These are phyloP conservation scores for Cornus kousa DNA, from an alignment of 148 eudicot species.

Conservation along the genomic window DNA sequence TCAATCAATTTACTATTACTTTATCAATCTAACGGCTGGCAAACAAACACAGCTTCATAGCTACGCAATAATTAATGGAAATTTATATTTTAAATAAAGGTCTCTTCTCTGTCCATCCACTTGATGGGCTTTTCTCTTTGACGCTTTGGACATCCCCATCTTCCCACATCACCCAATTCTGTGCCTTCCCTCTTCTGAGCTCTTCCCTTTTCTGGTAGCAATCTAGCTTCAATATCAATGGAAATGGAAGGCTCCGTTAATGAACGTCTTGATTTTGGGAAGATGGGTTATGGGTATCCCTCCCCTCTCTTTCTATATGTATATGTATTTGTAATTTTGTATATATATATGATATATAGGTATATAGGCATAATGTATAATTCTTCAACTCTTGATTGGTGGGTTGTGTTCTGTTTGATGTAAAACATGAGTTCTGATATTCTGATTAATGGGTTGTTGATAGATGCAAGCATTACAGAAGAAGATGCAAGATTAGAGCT, in stretches of 20 bases:
- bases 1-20: too few relatives aligned
- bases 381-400: neutral
- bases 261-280: constrained; percentile 93
- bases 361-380: too few relatives aligned
- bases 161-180: constrained; percentile 19
- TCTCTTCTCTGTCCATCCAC: constrained; percentile 4
- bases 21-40: too few relatives aligned
- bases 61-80: too few relatives aligned
- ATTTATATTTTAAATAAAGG: neutral
- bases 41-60: too few relatives aligned
- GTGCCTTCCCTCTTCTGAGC: constrained; percentile 8
- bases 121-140: constrained; percentile 14
- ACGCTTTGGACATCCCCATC: constrained; percentile 15
- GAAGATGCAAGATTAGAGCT: constrained; percentile 93
- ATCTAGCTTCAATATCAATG: neutral
- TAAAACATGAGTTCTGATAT: neutral
- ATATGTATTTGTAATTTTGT: neutral
- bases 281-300: constrained; percentile 96
- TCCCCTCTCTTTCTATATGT: neutral
- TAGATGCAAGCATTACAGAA: constrained; percentile 93
- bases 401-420: neutral
- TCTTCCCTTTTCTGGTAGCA: neutral
- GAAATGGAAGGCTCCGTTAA: constrained; percentile 65
- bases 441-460: constrained; percentile 13
- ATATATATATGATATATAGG: too few relatives aligned